Evolutionary conservation across 768 basidiomycete genomes (phyloP).

Genomic region (Phanerodontia chrysosporium): DNA sequence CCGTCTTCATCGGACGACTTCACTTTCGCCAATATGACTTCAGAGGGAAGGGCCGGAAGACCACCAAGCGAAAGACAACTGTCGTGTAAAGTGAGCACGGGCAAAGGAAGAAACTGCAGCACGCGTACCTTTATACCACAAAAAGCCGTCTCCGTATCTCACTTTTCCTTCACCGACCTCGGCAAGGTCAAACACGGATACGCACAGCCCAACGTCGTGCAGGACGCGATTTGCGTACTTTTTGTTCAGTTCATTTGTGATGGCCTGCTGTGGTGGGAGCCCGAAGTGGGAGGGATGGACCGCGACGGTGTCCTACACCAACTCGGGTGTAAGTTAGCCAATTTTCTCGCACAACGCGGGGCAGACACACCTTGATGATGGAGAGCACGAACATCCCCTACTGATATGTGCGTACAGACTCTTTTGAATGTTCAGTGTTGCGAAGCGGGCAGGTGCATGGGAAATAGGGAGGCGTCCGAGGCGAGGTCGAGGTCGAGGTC

Average conservation of each 20-base stretch:
- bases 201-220: constrained; percentile 87
- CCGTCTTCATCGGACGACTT: constrained; percentile 83
- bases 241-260: constrained; percentile 85
- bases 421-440: too few relatives aligned
- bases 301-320: constrained; percentile 77
- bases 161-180: constrained; percentile 90
- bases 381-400: constrained; percentile 12
- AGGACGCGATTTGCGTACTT: constrained; percentile 93
- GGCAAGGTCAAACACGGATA: constrained; percentile 84
- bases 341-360: not conserved
- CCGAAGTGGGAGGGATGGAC: constrained; percentile 88
- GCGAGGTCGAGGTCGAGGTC: not conserved
- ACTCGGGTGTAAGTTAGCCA: not conserved
- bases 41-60: constrained; percentile 90
- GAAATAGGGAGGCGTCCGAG: not conserved
- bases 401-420: too few relatives aligned
- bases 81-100: constrained; percentile 3
- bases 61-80: constrained; percentile 88
- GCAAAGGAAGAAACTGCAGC: not conserved
- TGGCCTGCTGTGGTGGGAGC: constrained; percentile 69
- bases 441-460: too few relatives aligned
- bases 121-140: constrained; percentile 85
- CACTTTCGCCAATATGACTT: constrained; percentile 87
- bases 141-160: constrained; percentile 88
- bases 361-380: constrained; percentile 12